phyloP scores from a whole-genome alignment of 106 monocot species.

The Dactylorhiza incarnata region DNA sequence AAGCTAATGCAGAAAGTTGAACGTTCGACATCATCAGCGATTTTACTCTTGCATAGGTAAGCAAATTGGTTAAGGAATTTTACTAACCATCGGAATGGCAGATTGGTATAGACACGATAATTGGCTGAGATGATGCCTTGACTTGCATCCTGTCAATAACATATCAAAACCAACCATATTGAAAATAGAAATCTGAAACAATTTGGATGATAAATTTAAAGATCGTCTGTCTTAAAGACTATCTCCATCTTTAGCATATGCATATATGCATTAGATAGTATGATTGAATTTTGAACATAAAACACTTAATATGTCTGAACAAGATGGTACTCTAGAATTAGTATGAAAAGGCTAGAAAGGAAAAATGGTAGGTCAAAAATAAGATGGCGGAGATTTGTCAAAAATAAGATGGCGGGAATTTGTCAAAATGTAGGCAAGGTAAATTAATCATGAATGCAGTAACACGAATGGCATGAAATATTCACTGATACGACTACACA shows the following conservation, averaged over 20 bases:
- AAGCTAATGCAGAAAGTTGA: neutral
- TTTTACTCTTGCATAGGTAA: neutral
- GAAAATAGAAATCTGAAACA: neutral
- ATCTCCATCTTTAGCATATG: neutral
- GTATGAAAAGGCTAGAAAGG: neutral
- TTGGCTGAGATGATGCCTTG: conserved; percentile 77
- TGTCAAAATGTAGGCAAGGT: neutral
- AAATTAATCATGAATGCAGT: conserved; percentile 1
- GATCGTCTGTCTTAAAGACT: neutral
- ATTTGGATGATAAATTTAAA: neutral
- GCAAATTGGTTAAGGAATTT: neutral
- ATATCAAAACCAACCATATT: neutral
- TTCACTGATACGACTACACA: neutral
- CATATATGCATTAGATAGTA: neutral
- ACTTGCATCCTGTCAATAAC: conserved; percentile 79
- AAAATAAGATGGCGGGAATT: neutral
- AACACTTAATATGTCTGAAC: neutral
- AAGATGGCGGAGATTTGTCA: neutral
- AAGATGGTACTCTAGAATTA: neutral
- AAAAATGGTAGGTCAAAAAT: neutral
- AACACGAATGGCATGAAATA: neutral
- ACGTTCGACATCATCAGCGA: neutral
- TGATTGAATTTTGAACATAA: neutral
- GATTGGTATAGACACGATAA: conserved; percentile 76
- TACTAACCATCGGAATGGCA: conserved; percentile 87